Conservation (phyloP, 169 alveolate genomes). For the Sarcocystis neurona region DNA sequence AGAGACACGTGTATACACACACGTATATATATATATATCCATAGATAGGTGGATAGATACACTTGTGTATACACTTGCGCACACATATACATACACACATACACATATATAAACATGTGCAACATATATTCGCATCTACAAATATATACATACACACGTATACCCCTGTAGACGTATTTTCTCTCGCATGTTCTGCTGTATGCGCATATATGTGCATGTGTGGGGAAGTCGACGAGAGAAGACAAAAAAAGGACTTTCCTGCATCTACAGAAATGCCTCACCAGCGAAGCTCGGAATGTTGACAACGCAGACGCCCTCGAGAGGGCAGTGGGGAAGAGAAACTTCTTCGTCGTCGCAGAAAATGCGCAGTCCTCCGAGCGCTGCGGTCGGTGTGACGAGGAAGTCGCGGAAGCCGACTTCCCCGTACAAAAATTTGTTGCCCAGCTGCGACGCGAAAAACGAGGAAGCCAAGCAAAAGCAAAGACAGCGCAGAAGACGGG, state of each 20-base stretch:
- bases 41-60: too few relatives aligned
- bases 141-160: not conserved
- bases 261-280: slow-evolving; percentile 70
- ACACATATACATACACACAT: slow-evolving; percentile 9
- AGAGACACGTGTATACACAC: too few relatives aligned
- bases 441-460: slow-evolving; percentile 69
- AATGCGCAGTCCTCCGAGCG: slow-evolving; percentile 69
- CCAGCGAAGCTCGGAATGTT: slow-evolving; percentile 80
- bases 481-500: not conserved
- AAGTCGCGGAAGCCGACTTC: slow-evolving; percentile 79
- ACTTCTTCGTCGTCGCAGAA: slow-evolving; percentile 78
- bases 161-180: not conserved
- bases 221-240: slow-evolving; percentile 15
- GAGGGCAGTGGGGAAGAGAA: slow-evolving; percentile 57
- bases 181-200: too few relatives aligned
- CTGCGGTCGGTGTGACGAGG: slow-evolving; percentile 66
- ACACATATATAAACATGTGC: too few relatives aligned
- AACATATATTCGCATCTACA: not conserved
- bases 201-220: too few relatives aligned
- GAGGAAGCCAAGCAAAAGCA: slow-evolving; percentile 1
- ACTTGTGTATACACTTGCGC: slow-evolving; percentile 15
- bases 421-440: slow-evolving; percentile 78
- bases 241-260: slow-evolving; percentile 36
- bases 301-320: slow-evolving; percentile 75
- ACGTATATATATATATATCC: too few relatives aligned